phyloP scores from a whole-genome alignment of 2,329 filamentous ascomycete genomes.

The Aureobasidium sp. region DNA sequence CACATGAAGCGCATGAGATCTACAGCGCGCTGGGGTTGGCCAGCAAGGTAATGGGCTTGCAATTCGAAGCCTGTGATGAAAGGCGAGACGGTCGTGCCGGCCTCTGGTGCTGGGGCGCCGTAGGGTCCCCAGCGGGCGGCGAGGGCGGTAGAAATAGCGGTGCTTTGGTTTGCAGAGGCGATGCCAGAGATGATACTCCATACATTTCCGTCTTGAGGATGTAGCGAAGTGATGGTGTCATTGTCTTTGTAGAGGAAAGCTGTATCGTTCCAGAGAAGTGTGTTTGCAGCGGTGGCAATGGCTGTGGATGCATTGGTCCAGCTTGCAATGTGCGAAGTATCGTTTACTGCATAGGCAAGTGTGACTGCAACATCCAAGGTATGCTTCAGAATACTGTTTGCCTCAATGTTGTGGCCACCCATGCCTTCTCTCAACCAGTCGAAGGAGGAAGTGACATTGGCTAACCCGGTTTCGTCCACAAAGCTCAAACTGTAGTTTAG shows the following conservation, averaged over 20 bases:
- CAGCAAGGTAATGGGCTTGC: conserved; percentile 37
- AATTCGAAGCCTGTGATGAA: conserved; percentile 43
- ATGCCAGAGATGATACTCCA: conserved; percentile 35
- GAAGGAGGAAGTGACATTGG: conserved; percentile 37
- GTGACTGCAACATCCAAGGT: conserved; percentile 46
- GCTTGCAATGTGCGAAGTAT: conserved; percentile 31
- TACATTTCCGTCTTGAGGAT: conserved; percentile 39
- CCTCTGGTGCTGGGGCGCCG: conserved; percentile 42
- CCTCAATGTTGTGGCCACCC: conserved; percentile 42
- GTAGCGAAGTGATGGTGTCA: conserved; percentile 39
- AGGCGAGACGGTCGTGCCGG: conserved; percentile 39
- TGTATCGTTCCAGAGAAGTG: conserved; percentile 40
- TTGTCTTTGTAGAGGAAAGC: conserved; percentile 49
- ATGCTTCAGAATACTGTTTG: conserved; percentile 41
- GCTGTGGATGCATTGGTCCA: conserved; percentile 36
- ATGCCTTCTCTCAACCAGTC: conserved; percentile 46
- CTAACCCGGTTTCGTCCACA: conserved; percentile 36
- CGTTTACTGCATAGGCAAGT: conserved; percentile 42
- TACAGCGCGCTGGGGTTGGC: conserved; percentile 32
- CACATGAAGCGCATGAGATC: conserved; percentile 41
- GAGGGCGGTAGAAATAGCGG: conserved; percentile 29
- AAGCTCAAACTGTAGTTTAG: conserved; percentile 34
- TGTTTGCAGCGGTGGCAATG: conserved; percentile 39
- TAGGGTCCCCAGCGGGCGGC: conserved; percentile 32
- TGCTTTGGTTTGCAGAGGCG: conserved; percentile 23